Conservation (phyloP, 1,139 yeast species). For the Zhuliangozyma blackwelliae region DNA sequence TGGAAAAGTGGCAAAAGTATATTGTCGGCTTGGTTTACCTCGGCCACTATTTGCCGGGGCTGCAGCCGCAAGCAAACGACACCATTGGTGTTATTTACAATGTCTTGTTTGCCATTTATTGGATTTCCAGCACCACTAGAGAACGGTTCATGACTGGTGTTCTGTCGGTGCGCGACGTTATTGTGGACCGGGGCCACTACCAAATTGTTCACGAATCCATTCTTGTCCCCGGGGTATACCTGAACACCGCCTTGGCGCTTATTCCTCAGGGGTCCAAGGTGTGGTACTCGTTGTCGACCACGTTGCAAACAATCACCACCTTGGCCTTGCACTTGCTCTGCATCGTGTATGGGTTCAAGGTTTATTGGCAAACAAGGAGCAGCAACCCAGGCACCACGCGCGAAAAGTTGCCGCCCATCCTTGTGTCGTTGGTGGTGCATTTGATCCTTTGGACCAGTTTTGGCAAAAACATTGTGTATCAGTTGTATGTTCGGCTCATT, state of each 20-base stretch:
- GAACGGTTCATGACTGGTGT: slow-evolving; percentile 1
- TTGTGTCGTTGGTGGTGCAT: slow-evolving; percentile 7
- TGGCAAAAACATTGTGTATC: slow-evolving; percentile 3
- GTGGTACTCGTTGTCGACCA: not conserved
- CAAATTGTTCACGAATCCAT: slow-evolving; percentile 10
- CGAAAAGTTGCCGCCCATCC: slow-evolving; percentile 4
- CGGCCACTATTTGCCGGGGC: slow-evolving; percentile 1
- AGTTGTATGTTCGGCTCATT: slow-evolving; percentile 1
- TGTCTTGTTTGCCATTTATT: slow-evolving; percentile 3
- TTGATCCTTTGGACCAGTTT: slow-evolving; percentile 9
- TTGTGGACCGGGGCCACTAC: slow-evolving; percentile 4
- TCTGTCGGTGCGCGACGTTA: slow-evolving; percentile 2
- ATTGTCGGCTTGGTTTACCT: slow-evolving; percentile 6
- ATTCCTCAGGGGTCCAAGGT: not conserved
- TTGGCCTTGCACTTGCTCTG: slow-evolving; percentile 5
- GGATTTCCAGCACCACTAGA: slow-evolving; percentile 2
- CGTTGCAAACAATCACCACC: slow-evolving; percentile 1
- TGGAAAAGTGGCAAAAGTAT: slow-evolving; percentile 9
- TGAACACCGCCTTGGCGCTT: not conserved
- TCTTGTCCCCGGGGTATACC: slow-evolving; percentile 8
- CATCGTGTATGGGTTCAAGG: slow-evolving; percentile 5
- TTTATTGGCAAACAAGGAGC: slow-evolving; percentile 2
- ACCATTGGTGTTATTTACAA: slow-evolving; percentile 2
- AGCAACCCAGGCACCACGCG: slow-evolving; percentile 1
- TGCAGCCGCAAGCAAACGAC: no score